Evolutionary conservation across 805 yeast genomes (phyloP), one percentile per base, ranked within the genome.

Genomic region (Saturnispora silvae): DNA sequence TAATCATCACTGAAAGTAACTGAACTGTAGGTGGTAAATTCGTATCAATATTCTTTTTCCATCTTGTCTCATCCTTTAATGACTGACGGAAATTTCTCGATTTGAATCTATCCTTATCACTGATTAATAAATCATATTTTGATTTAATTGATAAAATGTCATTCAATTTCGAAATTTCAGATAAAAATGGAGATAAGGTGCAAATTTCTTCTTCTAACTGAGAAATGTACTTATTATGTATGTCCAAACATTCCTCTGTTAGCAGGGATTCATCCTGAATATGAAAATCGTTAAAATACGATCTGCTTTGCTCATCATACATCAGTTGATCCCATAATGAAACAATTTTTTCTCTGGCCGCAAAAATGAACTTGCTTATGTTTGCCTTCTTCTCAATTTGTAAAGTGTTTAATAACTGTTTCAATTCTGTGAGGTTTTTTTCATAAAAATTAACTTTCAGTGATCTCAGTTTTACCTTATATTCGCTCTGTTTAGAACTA

Each of bases 81-180:
- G 87, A 78, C 42, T 77, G 78, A 45, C 89, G 87, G 2, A 86
- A 79, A 48, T 81, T 77, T 50, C 82, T 73, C 44, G 80, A 73
- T 32, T 81, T 56, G 30, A 87, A 64, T 43, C 97, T 68, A 0
- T 89, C 75, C 0, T 96, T 77, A 53, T 89, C 92, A 49, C 75
- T 78, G 2, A 81, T 70, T 4, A 92, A 75, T 43, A 75, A 80
- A 26, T 68, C 78, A 27, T 92, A 65, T 33, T 70, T 70, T 2
- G 54, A 45, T 42, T 80, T 81, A 45, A 84, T 94, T 11, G 63
- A 57, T 28, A 75, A 54, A 19, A 86, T 56, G 3, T 65, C 68
- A 31, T 70, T 62, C 44, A 82, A 67, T 31, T 69, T 71, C 4
- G 69, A 64, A 22, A 81, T 70, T n/a, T 71, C 55, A 10, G 63